phyloP scores from a whole-genome alignment of 805 yeast genomes.

The Kazachstania taianensis region DNA sequence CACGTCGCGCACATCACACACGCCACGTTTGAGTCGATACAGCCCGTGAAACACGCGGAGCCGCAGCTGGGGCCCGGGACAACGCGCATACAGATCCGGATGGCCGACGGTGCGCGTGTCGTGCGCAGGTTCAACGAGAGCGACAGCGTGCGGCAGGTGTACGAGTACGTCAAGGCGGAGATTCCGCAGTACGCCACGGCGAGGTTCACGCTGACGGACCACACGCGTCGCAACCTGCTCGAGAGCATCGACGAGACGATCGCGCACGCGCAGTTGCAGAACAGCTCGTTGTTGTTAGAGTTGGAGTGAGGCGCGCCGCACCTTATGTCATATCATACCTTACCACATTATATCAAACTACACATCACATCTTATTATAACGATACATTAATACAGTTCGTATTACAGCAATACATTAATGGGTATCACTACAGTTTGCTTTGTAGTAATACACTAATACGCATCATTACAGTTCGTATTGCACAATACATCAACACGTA shows the following conservation, averaged over 20 bases:
- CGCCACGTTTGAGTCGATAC: constrained; percentile 37
- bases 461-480: no score
- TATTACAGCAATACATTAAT: no score
- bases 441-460: no score
- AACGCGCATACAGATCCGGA: constrained; percentile 79
- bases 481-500: no score
- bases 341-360: no score
- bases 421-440: no score
- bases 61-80: constrained; percentile 48
- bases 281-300: constrained; percentile 72
- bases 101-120: constrained; percentile 76
- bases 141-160: constrained; percentile 53
- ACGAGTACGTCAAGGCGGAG: constrained; percentile 54
- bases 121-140: constrained; percentile 55
- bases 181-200: constrained; percentile 34
- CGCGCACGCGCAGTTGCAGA: constrained; percentile 66
- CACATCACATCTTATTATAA: no score
- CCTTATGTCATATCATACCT: no score
- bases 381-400: no score
- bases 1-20: no score
- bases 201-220: constrained; percentile 45
- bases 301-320: no score
- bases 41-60: constrained; percentile 47
- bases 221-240: constrained; percentile 49
- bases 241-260: constrained; percentile 46